Conservation (phyloP, 768 basidiomycete genomes). For the Phylloporus rhodoxanthus region DNA sequence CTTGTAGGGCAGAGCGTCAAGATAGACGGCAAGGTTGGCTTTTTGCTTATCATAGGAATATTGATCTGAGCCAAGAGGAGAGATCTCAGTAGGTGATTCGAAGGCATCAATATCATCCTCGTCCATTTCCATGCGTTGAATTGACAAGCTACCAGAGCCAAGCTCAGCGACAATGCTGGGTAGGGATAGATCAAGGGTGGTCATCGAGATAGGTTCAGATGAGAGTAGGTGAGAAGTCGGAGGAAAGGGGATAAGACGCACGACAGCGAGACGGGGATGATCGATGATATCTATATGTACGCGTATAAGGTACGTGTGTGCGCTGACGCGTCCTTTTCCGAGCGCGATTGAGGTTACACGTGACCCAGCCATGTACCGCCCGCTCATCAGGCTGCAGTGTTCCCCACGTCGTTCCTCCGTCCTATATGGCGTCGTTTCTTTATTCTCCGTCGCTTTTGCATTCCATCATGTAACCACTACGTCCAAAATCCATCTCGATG, state of each 20-base stretch:
- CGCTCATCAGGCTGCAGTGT: not conserved
- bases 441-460: constrained; percentile 25
- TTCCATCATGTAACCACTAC: constrained; percentile 14
- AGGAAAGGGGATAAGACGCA: constrained; percentile 23
- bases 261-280: constrained; percentile 8
- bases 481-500: constrained; percentile 39
- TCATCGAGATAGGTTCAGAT: constrained; percentile 21
- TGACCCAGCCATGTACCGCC: constrained; percentile 13
- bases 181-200: constrained; percentile 15
- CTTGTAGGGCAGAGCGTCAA: constrained; percentile 64
- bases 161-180: constrained; percentile 25
- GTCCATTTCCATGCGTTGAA: constrained; percentile 41
- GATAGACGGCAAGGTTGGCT: constrained; percentile 57
- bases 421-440: constrained; percentile 32
- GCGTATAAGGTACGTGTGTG: constrained; percentile 11
- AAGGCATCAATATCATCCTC: constrained; percentile 49
- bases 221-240: constrained; percentile 10
- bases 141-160: constrained; percentile 19
- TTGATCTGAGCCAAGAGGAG: constrained; percentile 20
- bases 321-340: constrained; percentile 27
- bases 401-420: constrained; percentile 3
- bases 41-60: constrained; percentile 53
- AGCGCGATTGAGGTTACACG: constrained; percentile 6
- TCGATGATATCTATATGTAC: constrained; percentile 5
- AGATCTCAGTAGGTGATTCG: constrained; percentile 35